Evolutionary conservation across 2,329 filamentous ascomycete genomes (phyloP).

Genomic region (Pseudonectria buxi): DNA sequence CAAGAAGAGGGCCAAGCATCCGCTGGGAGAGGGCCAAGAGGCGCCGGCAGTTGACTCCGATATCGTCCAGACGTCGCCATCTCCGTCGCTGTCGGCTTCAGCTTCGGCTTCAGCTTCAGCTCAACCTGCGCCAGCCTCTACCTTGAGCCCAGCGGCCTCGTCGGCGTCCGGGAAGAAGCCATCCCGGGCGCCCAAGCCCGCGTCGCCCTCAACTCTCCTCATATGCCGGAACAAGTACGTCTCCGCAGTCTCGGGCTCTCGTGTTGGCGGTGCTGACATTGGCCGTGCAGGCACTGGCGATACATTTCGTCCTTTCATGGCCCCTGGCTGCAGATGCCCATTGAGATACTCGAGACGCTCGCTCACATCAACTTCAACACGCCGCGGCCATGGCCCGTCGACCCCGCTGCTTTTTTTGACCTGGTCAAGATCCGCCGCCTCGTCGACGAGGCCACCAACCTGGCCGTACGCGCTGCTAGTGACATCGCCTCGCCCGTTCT

Average conservation of each 20-base stretch:
- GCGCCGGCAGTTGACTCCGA: conserved; percentile 5
- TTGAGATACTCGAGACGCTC: conserved; percentile 71
- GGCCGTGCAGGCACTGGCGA: conserved; percentile 76
- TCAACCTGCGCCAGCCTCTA: conserved; percentile 1
- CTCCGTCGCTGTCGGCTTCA: too few relatives aligned
- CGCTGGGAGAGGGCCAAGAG: conserved; percentile 28
- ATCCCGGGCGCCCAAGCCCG: conserved; percentile 6
- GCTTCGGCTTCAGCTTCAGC: too few relatives aligned
- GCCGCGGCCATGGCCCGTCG: conserved; percentile 67
- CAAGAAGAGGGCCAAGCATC: conserved; percentile 42
- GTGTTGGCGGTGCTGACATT: conserved; percentile 51
- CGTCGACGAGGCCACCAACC: conserved; percentile 72
- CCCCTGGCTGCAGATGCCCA: conserved; percentile 73
- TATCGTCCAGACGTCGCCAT: conserved; percentile 4
- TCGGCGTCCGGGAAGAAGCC: conserved; percentile 3
- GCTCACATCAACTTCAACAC: conserved; percentile 75
- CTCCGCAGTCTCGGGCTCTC: conserved; percentile 1
- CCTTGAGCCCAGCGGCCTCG: not conserved
- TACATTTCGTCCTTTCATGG: conserved; percentile 81
- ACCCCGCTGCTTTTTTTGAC: conserved; percentile 77
- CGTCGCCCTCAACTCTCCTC: conserved; percentile 13
- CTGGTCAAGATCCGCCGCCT: conserved; percentile 73
- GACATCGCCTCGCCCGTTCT: conserved; percentile 61
- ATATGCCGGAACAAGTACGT: conserved; percentile 59
- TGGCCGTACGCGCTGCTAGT: conserved; percentile 70